These are phyloP conservation scores for Apiospora saccharicola DNA, from an alignment of 2,329 filamentous ascomycete species.

Conservation along the genomic window DNA sequence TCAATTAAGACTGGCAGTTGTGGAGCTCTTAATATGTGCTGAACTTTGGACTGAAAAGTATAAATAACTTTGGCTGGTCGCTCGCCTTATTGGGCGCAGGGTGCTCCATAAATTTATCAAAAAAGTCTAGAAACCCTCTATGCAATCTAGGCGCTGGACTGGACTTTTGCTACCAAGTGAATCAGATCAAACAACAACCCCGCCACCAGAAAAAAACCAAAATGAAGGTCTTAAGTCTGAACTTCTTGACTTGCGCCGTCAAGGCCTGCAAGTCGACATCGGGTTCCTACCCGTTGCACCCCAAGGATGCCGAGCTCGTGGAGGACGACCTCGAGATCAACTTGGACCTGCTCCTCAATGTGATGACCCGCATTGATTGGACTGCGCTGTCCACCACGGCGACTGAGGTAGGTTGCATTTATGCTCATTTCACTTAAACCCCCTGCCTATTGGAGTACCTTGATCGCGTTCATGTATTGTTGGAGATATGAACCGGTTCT, in stretches of 20 bases:
- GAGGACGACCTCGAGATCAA: conserved; percentile 85
- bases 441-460: too few relatives aligned
- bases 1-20: not conserved
- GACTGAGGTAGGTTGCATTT: conserved; percentile 69
- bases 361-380: conserved; percentile 91
- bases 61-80: not conserved
- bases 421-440: conserved; percentile 3
- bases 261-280: conserved; percentile 89
- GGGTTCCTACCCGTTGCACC: conserved; percentile 87
- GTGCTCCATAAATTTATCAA: conserved; percentile 28
- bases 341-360: conserved; percentile 79
- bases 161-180: not conserved
- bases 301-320: conserved; percentile 89
- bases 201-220: conserved; percentile 35
- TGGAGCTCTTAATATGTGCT: not conserved
- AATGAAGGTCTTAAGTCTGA: conserved; percentile 96
- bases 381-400: conserved; percentile 77
- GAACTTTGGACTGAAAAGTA: not conserved
- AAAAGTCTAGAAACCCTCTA: conserved; percentile 22
- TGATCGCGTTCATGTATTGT: not conserved
- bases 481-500: too few relatives aligned
- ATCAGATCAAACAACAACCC: not conserved
- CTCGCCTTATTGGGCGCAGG: not conserved
- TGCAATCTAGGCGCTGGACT: not conserved
- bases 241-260: conserved; percentile 95